Evolutionary conservation across 1,284 basidiomycete genomes (phyloP).

Genomic region (Cryptococcus amylolentus): DNA sequence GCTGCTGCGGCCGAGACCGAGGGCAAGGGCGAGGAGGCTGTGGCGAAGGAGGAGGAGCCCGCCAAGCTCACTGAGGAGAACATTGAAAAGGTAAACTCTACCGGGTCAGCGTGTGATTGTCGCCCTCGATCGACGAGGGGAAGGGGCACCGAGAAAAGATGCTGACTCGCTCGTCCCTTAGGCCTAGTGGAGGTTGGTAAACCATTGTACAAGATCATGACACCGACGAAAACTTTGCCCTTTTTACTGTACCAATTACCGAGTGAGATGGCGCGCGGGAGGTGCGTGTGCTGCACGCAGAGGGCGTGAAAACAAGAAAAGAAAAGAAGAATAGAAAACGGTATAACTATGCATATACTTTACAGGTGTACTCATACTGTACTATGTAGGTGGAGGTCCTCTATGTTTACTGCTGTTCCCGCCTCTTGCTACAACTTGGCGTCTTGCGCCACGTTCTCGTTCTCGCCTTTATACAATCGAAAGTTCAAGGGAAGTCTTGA

Average conservation of each 20-base stretch:
- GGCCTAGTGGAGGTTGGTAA: not conserved
- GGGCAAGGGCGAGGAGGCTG: constrained; percentile 1
- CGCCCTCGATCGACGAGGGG: not conserved
- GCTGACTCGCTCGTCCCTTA: not conserved
- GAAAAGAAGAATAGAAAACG: not conserved
- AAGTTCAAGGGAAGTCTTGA: constrained; percentile 24
- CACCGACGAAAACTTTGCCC: not conserved
- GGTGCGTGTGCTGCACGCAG: not conserved
- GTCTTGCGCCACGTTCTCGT: not conserved
- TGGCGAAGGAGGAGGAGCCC: constrained; percentile 1
- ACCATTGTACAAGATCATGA: not conserved
- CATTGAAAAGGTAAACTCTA: not conserved
- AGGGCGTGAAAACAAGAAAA: not conserved
- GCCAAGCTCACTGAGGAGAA: not conserved
- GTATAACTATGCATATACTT: constrained; percentile 2
- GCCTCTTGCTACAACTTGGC: not conserved
- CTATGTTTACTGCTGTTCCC: not conserved
- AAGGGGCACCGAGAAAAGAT: too few relatives aligned
- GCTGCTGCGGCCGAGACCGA: constrained; percentile 2
- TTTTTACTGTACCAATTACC: not conserved
- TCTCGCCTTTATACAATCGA: constrained; percentile 13
- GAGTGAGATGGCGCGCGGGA: not conserved
- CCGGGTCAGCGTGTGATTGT: not conserved
- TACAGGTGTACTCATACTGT: not conserved
- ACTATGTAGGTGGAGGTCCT: not conserved